Percentiles rank a stretch among this genome's conserved stretches.
Evolutionary conservation across 1,284 basidiomycete genomes (phyloP).

Genomic region (Malassezia equina): DNA sequence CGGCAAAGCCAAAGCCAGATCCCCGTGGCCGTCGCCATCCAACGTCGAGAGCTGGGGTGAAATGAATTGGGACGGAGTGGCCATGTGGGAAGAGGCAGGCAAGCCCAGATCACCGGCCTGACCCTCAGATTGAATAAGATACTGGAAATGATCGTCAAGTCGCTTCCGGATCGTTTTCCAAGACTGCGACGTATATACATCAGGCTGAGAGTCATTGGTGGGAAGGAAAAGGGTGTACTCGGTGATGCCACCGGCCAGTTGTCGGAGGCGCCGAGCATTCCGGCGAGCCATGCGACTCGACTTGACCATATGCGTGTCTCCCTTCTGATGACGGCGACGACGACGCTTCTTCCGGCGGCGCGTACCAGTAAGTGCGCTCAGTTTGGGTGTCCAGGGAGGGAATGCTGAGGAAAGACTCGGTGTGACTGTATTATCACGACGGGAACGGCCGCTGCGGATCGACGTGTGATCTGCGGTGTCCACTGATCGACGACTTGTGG

Average conservation of each 20-base stretch:
- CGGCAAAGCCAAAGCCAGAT: slow-evolving; percentile 36
- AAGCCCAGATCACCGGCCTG: slow-evolving; percentile 38
- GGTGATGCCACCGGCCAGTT: slow-evolving; percentile 41
- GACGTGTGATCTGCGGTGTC: background rate
- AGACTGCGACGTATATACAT: slow-evolving; percentile 18
- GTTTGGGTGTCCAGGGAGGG: slow-evolving; percentile 6
- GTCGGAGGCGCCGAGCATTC: slow-evolving; percentile 35
- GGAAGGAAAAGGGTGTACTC: slow-evolving; percentile 43
- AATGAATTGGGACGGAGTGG: background rate
- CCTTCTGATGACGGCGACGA: background rate
- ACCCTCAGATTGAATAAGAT: slow-evolving; percentile 33
- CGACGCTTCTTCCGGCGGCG: background rate
- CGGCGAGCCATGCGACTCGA: slow-evolving; percentile 38
- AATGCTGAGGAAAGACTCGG: background rate
- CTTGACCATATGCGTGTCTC: slow-evolving; percentile 12
- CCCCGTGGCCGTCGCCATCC: slow-evolving; percentile 18
- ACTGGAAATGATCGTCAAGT: slow-evolving; percentile 33
- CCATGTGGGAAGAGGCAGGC: background rate
- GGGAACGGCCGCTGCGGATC: slow-evolving; percentile 1
- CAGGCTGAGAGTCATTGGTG: slow-evolving; percentile 21
- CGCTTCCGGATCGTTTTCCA: slow-evolving; percentile 30
- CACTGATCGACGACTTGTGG: background rate
- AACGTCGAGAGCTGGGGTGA: background rate
- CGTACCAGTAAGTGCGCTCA: slow-evolving; percentile 6
- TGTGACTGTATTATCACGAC: slow-evolving; percentile 5